These are phyloP conservation scores for Psophocarpus tetragonolobus DNA, from an alignment of 306 rosid species.

Conservation along the genomic window DNA sequence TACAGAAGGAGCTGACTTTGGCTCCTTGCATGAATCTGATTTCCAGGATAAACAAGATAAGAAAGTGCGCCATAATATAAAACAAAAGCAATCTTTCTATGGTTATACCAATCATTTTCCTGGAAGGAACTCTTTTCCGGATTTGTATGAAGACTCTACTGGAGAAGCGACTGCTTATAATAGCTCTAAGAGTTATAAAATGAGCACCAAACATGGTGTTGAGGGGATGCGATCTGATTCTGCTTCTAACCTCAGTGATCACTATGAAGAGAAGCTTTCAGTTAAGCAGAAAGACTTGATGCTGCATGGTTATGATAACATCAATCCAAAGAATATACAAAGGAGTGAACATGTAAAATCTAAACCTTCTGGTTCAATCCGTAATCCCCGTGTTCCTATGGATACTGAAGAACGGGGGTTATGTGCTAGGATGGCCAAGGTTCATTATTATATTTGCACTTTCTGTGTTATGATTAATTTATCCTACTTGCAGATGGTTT, in stretches of 20 bases:
- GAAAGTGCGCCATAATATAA: slow-evolving; percentile 45
- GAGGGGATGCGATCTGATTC: slow-evolving; percentile 62
- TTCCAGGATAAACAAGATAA: slow-evolving; percentile 63
- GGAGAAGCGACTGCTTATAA: slow-evolving; percentile 55
- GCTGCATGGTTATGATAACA: slow-evolving; percentile 44
- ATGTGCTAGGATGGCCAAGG: slow-evolving; percentile 49
- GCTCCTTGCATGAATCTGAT: slow-evolving; percentile 54
- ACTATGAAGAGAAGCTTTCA: slow-evolving; percentile 49
- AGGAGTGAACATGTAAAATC: slow-evolving; percentile 56
- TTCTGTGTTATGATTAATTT: background rate
- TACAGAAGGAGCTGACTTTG: slow-evolving; percentile 57
- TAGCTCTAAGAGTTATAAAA: slow-evolving; percentile 51
- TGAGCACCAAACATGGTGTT: slow-evolving; percentile 49
- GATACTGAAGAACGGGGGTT: slow-evolving; percentile 59
- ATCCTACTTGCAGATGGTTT: slow-evolving; percentile 22
- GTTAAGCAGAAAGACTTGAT: slow-evolving; percentile 47
- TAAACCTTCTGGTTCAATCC: slow-evolving; percentile 54
- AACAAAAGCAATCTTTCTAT: slow-evolving; percentile 44
- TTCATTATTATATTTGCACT: slow-evolving; percentile 31
- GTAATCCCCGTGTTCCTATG: slow-evolving; percentile 32
- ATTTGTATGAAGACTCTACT: slow-evolving; percentile 61
- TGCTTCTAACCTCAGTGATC: slow-evolving; percentile 55
- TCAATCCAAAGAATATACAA: slow-evolving; percentile 44
- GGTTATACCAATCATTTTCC: slow-evolving; percentile 43
- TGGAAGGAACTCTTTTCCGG: slow-evolving; percentile 62